phyloP scores from a whole-genome alignment of 495 filamentous ascomycete genomes.

The Aspergillus incahuasiensis region DNA sequence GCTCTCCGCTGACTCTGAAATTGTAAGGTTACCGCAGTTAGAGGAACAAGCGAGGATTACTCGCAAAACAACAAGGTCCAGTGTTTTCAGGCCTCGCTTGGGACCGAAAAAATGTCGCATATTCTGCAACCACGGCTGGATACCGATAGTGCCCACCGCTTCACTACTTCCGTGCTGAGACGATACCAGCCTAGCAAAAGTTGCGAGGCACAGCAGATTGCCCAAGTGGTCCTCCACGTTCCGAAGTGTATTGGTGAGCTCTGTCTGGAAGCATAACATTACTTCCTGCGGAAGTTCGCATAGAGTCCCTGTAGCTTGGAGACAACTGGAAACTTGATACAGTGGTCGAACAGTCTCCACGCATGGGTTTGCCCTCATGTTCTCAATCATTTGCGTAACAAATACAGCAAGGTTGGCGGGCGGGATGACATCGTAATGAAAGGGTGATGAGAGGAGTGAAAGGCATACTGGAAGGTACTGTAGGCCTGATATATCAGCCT shows the following conservation, averaged over 20 bases:
- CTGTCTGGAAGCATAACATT: constrained; percentile 41
- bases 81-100: constrained; percentile 47
- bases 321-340: constrained; percentile 34
- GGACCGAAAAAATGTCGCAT: constrained; percentile 47
- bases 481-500: neutral
- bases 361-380: constrained; percentile 32
- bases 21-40: constrained; percentile 30
- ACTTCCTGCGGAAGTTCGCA: constrained; percentile 34
- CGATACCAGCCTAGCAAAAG: constrained; percentile 40
- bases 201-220: constrained; percentile 47
- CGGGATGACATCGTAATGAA: constrained; percentile 28
- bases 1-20: constrained; percentile 40
- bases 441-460: constrained; percentile 38
- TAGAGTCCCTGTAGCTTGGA: constrained; percentile 28
- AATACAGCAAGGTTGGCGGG: constrained; percentile 43
- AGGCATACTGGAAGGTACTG: constrained; percentile 39
- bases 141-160: constrained; percentile 12
- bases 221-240: constrained; percentile 44
- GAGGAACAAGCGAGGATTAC: constrained; percentile 50
- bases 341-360: constrained; percentile 41
- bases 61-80: constrained; percentile 50
- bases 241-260: constrained; percentile 43
- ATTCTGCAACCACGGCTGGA: constrained; percentile 32
- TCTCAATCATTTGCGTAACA: constrained; percentile 31
- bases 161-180: constrained; percentile 2